These are phyloP conservation scores for Eucalyptus erythrocorys DNA, from an alignment of 345 rosid genomes.

Conservation along the genomic window DNA sequence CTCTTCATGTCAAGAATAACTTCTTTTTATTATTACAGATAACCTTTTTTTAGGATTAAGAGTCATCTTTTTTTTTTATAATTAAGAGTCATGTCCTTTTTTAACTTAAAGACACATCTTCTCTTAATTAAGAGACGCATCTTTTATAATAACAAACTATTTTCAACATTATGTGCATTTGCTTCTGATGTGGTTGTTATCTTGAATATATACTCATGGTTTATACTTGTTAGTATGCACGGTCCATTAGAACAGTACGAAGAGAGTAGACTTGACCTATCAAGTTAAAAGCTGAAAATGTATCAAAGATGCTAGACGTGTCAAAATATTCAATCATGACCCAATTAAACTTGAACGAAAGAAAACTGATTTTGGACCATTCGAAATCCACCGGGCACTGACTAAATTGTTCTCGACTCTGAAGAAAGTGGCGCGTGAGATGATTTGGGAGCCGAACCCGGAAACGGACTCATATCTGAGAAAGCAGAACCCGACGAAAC, in stretches of 20 bases:
- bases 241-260: not conserved
- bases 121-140: too few species aligned
- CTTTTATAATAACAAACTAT: too few species aligned
- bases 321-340: too few species aligned
- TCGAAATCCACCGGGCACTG: too few species aligned
- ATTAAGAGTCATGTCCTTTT: too few species aligned
- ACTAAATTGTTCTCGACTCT: too few species aligned
- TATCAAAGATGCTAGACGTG: not conserved
- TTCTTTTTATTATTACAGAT: fast-evolving
- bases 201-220: not conserved
- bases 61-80: too few species aligned
- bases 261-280: not conserved
- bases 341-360: too few species aligned
- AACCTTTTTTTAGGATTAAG: too few species aligned
- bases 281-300: not conserved
- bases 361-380: not conserved
- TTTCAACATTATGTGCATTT: too few species aligned
- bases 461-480: not conserved
- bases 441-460: not conserved
- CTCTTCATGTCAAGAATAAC: too few species aligned
- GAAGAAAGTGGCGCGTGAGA: not conserved
- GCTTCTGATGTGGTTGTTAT: not conserved
- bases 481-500: not conserved
- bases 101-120: too few species aligned
- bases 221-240: not conserved